These are phyloP conservation scores for Russula griseocarnosa DNA, from an alignment of 768 basidiomycete species.

Conservation along the genomic window DNA sequence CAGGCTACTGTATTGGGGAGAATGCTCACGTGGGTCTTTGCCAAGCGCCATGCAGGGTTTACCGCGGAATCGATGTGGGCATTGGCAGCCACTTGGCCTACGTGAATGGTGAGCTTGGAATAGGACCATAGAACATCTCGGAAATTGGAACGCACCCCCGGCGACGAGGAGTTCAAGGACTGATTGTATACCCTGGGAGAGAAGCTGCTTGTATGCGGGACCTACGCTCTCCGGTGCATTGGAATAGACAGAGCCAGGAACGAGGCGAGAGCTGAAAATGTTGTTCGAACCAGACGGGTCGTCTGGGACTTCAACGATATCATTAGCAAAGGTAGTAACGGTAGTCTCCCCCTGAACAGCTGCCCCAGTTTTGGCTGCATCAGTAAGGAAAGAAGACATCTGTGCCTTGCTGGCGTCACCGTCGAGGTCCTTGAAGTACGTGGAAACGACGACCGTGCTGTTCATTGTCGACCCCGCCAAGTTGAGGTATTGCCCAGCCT, in stretches of 20 bases:
- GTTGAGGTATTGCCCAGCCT: constrained; percentile 32
- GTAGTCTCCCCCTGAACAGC: constrained; percentile 16
- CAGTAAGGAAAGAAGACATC: constrained; percentile 17
- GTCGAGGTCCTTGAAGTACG: constrained; percentile 29
- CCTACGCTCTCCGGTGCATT: constrained; percentile 12
- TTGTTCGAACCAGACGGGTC: constrained; percentile 17
- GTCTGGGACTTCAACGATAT: constrained; percentile 16
- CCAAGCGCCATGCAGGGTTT: constrained; percentile 38
- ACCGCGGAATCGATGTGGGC: constrained; percentile 36
- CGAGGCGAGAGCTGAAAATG: constrained; percentile 26
- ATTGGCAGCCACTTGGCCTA: constrained; percentile 38
- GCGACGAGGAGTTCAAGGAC: constrained; percentile 16
- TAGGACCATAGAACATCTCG: no score
- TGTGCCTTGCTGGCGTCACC: constrained; percentile 23
- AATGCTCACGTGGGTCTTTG: constrained; percentile 38
- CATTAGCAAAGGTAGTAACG: constrained; percentile 7
- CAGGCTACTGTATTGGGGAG: no score
- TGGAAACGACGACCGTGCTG: constrained; percentile 14
- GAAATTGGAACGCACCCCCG: constrained; percentile 7
- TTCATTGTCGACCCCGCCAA: constrained; percentile 27
- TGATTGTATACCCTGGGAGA: constrained; percentile 7
- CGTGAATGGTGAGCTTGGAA: not conserved
- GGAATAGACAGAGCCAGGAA: constrained; percentile 14
- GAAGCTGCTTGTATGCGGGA: constrained; percentile 12
- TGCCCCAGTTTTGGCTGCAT: constrained; percentile 26